Base-by-base conservation (phyloP, 495 filamentous ascomycete genomes). In the Xylaria intraflava region DNA sequence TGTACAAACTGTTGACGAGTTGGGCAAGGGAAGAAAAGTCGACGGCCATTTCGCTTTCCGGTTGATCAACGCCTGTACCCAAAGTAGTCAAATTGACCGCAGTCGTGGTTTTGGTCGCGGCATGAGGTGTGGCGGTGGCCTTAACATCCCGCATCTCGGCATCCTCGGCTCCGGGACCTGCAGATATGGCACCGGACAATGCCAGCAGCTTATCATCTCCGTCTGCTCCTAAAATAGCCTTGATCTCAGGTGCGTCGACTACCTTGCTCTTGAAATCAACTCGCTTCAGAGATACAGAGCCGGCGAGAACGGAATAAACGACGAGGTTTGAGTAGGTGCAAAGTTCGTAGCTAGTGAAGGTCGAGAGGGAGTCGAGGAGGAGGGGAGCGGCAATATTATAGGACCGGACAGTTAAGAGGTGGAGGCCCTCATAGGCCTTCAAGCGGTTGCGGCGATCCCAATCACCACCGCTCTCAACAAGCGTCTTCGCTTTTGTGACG, bases 191-290 rank as follows among this genome's bases (percentile, higher is more conserved):
- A 4, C 90, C 90, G 20, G 80, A 76, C 40, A 96, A 72, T 0
- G 89, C 90, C 36, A 89, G 79, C 30, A 95, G 71, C 62, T 88
- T 88, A 58, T 96, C 91, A 49, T 91, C 88, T 22, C 86, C 83
- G 61, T 90, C 84, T 35, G 64, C 64, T 50, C 94, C 93, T 8
- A 98, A 79, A 44, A 98, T 91, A 16, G 93, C 94, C 69, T 89
- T 89, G 76, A 97, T 96, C 72, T 98, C 93, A 3, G 93, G 91
- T 11, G 93, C 94, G 69, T 98, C 93, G 39, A 96, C 89, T 17
- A 98, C 93, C 73, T 96, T 96, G 51, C 86, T 87, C 76, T 98
- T 98, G 79, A 98, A 98, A 69, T 98, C 93, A 10, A 97, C 89
- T 39, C 93, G 85, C 76, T 95, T 95, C 47, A 98, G 79, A 27